A percentile compares a stretch with the other conserved stretches of the same genome.
phyloP scores from a whole-genome alignment of 768 basidiomycete species.

The Pulveroboletus ravenelii region DNA sequence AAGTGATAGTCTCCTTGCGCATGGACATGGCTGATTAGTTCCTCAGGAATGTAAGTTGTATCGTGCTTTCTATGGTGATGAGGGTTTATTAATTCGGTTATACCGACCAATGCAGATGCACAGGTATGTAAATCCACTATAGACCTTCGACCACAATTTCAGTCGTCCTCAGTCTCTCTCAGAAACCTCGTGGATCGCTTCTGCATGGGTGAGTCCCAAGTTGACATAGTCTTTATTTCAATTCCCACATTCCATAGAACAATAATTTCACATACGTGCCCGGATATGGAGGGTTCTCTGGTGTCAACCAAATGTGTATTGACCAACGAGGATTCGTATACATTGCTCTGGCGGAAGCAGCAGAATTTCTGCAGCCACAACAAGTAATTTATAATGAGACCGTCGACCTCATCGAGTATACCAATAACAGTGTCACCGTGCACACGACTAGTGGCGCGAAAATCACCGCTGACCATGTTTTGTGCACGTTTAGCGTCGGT shows the following conservation, averaged over 20 bases:
- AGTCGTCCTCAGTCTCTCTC: slow-evolving; percentile 53
- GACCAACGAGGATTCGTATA: slow-evolving; percentile 62
- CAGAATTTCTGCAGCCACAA: slow-evolving; percentile 43
- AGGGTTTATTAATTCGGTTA: slow-evolving; percentile 1
- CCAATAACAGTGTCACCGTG: slow-evolving; percentile 41
- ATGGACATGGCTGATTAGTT: slow-evolving; percentile 1
- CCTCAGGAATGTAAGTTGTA: slow-evolving; percentile 27
- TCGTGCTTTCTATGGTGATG: neutral
- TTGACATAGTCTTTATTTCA: neutral
- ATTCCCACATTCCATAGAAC: slow-evolving; percentile 33
- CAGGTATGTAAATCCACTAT: slow-evolving; percentile 17
- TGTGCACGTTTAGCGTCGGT: slow-evolving; percentile 67
- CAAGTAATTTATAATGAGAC: slow-evolving; percentile 50
- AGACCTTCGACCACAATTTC: neutral
- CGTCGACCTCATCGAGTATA: slow-evolving; percentile 45
- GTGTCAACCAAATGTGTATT: slow-evolving; percentile 46
- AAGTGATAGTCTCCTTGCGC: neutral
- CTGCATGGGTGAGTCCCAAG: slow-evolving; percentile 47
- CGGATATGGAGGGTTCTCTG: slow-evolving; percentile 54
- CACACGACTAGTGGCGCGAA: slow-evolving; percentile 39
- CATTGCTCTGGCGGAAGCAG: slow-evolving; percentile 53
- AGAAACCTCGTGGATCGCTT: slow-evolving; percentile 59
- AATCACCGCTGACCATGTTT: slow-evolving; percentile 51
- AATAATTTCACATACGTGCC: slow-evolving; percentile 57
- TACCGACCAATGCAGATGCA: slow-evolving; percentile 14